phyloP scores from a whole-genome alignment of 257 asterid species.

The Sherardia arvensis region DNA sequence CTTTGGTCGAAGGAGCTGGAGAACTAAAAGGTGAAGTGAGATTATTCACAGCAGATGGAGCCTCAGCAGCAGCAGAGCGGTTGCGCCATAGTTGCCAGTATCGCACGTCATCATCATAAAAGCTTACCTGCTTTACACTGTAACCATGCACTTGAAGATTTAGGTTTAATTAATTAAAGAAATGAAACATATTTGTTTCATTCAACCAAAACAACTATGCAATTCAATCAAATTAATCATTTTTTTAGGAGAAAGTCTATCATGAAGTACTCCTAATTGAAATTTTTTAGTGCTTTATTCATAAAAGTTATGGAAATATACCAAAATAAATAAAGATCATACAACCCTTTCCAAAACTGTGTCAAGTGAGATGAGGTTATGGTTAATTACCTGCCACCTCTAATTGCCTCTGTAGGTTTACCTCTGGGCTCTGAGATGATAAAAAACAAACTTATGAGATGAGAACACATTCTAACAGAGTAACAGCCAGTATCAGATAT shows the following conservation, averaged over 20 bases:
- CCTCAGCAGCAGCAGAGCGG: slow-evolving; percentile 93
- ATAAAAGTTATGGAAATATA: neutral
- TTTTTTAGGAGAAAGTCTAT: too few species aligned
- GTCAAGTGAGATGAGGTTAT: neutral
- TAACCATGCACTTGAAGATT: slow-evolving; percentile 34
- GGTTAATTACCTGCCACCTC: slow-evolving; percentile 80
- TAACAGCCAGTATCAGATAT: neutral
- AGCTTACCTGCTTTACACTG: slow-evolving; percentile 98
- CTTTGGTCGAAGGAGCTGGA: slow-evolving; percentile 92
- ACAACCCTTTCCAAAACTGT: too few species aligned
- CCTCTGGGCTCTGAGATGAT: slow-evolving; percentile 57
- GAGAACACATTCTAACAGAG: neutral
- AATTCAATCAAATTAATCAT: too few species aligned
- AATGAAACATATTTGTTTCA: neutral
- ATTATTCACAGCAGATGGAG: slow-evolving; percentile 75
- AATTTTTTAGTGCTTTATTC: neutral
- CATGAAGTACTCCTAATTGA: too few species aligned
- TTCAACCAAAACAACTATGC: neutral
- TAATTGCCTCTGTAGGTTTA: slow-evolving; percentile 89
- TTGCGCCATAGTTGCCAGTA: slow-evolving; percentile 92
- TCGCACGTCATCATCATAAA: slow-evolving; percentile 89
- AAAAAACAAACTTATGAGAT: slow-evolving; percentile 14
- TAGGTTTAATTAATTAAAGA: slow-evolving; percentile 3
- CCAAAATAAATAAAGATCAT: too few species aligned
- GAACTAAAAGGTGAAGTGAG: slow-evolving; percentile 70